Evolutionary conservation across 208 protist genomes (phyloP), one percentile per base, ranked within the genome.

Genomic region (Trypanosoma platydactyli): DNA sequence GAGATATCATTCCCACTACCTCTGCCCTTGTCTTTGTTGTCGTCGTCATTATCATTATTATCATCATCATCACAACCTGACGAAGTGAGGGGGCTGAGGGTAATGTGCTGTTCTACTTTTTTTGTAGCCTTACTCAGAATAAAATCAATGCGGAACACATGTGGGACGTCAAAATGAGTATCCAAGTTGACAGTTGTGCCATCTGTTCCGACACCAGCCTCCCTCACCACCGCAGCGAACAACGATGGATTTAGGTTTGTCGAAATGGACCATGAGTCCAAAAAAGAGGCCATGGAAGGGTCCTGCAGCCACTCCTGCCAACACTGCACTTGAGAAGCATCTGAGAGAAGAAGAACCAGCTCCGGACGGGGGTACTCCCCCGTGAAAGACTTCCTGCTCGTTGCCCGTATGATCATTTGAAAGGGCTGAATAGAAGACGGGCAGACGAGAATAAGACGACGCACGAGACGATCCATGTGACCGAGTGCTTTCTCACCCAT

Each of bases 91-190:
- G 79, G 79, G 38, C 84, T 87, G 22, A 75, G 80, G 20, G 68
- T 68, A 16, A 84, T 76, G 15, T 81, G 61, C 74, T 94, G 88
- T 66, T 84, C 81, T 24, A 89, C 79, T 12, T 65, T 69, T 67
- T 95, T 95, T 6, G 84, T 92, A 56, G 76, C 73, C 30, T 80
- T 83, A 53, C 77, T 89, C 5, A 92, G 70, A 18, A 90, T 71
- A 74, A 95, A 92, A 69, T 89, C 86, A 40, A 95, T 82, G 27
- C 83, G 80, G 71, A 85, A 95, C 22, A 93, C 78, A 5, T 79
- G 80, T 18, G 83, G 83, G 3, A 38, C 58, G 18, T 62, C 56
- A 55, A 79, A 83, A 27, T 81, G 88, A 24, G 67, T 70, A 30
- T 73, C 57, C 16, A 68, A 44, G 38, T 89, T 81, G 12, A 84